Evolutionary conservation across 805 yeast species (phyloP).

Genomic region (Tetrapisispora taiwanensis): DNA sequence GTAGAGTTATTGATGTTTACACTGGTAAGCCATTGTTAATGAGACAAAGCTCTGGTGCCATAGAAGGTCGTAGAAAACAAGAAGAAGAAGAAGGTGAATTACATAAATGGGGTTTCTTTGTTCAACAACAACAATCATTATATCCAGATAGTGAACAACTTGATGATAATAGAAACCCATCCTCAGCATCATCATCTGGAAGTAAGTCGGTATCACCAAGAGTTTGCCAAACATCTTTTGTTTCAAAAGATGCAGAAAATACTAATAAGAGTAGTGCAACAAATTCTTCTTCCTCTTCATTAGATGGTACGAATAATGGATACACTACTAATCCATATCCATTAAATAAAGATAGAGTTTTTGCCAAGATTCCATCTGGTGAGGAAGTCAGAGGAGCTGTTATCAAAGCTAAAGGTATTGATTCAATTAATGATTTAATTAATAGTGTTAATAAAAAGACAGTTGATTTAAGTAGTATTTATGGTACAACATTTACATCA

Average conservation of each 20-base stretch:
- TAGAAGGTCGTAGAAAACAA: conserved; percentile 59
- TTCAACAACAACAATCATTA: conserved; percentile 46
- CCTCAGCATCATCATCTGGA: not conserved
- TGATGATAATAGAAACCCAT: not conserved
- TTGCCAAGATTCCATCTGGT: conserved; percentile 28
- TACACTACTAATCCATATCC: conserved; percentile 2
- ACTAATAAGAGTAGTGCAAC: not conserved
- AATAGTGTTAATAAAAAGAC: conserved; percentile 50
- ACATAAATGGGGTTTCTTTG: conserved; percentile 75
- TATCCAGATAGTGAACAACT: conserved; percentile 19
- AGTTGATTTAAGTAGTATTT: conserved; percentile 42
- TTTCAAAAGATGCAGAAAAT: too few species aligned
- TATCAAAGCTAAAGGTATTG: conserved; percentile 66
- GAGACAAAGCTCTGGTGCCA: conserved; percentile 55
- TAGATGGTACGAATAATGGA: not conserved
- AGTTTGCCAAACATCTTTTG: not conserved
- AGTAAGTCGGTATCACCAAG: not conserved
- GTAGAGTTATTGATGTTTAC: conserved; percentile 48
- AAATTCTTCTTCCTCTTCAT: not conserved
- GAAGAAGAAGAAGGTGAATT: conserved; percentile 90
- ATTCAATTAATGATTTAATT: conserved; percentile 57
- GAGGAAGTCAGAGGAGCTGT: conserved; percentile 43
- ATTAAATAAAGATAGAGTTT: conserved; percentile 1
- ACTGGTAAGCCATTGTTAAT: conserved; percentile 62
- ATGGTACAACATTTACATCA: conserved; percentile 16